A percentile compares a stretch with the other conserved stretches of the same genome.
These are phyloP conservation scores for Cryptococcus sp. DNA, from an alignment of 1,284 basidiomycete species.

Conservation along the genomic window DNA sequence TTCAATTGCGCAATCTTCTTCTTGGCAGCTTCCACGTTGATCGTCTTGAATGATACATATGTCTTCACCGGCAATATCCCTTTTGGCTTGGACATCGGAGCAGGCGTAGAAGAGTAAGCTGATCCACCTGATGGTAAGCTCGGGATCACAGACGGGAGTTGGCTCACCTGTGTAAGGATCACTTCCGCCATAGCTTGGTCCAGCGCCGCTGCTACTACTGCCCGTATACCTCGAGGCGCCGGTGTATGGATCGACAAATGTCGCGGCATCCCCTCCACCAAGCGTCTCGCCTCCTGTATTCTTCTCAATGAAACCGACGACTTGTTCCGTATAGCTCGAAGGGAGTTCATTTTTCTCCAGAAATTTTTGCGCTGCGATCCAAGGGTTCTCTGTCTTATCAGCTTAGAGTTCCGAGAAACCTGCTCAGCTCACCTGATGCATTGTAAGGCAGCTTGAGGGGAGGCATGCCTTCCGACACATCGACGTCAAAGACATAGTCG, in stretches of 20 bases:
- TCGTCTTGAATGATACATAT: conserved; percentile 72
- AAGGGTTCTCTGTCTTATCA: conserved; percentile 75
- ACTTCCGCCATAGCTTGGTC: conserved; percentile 10
- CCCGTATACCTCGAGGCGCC: conserved; percentile 59
- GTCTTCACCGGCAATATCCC: conserved; percentile 45
- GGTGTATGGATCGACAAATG: conserved; percentile 86
- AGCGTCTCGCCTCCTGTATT: conserved; percentile 73
- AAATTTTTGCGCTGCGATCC: conserved; percentile 82
- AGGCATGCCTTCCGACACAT: conserved; percentile 86
- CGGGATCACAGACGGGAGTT: too few species aligned
- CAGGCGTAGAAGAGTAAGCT: conserved; percentile 29
- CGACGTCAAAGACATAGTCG: conserved; percentile 98
- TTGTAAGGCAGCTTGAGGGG: conserved; percentile 95
- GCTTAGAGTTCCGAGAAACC: background rate
- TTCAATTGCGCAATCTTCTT: conserved; percentile 78
- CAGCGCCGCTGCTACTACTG: conserved; percentile 17
- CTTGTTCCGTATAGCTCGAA: conserved; percentile 75
- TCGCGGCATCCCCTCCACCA: conserved; percentile 42
- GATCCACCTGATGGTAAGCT: conserved; percentile 7
- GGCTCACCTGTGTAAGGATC: conserved; percentile 39
- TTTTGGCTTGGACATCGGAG: conserved; percentile 44
- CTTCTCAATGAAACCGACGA: conserved; percentile 89
- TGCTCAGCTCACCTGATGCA: conserved; percentile 58
- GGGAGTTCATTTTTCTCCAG: conserved; percentile 79
- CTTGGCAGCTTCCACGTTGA: conserved; percentile 80